phyloP scores from a whole-genome alignment of 352 stramenopile genomes.

The Globisporangium megalacanthum region DNA sequence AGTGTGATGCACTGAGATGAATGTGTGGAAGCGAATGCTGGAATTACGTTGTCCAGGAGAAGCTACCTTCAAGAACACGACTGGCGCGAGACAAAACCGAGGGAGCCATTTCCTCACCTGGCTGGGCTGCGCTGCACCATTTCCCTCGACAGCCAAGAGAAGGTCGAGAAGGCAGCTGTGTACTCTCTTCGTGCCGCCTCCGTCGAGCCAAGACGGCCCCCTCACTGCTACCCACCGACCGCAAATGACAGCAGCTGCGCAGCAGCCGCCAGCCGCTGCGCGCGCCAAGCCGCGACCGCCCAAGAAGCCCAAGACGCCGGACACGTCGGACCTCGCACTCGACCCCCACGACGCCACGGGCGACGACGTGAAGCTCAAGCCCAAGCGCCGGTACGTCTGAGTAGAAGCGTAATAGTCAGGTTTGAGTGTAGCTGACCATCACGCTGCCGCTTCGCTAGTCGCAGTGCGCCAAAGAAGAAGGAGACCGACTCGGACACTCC shows the following conservation, averaged over 20 bases:
- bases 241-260: neutral
- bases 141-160: too few relatives aligned
- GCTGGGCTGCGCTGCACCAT: too few relatives aligned
- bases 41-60: too few relatives aligned
- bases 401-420: too few relatives aligned
- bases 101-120: too few relatives aligned
- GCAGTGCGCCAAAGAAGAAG: slow-evolving; percentile 47
- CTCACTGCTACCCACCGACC: neutral
- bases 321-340: slow-evolving; percentile 5
- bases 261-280: neutral
- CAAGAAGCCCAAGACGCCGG: slow-evolving; percentile 12
- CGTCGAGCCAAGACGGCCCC: too few relatives aligned
- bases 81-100: too few relatives aligned
- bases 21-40: too few relatives aligned
- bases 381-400: slow-evolving; percentile 28
- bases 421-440: neutral
- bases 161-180: too few relatives aligned
- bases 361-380: slow-evolving; percentile 28
- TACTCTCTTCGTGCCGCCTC: too few relatives aligned
- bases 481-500: slow-evolving; percentile 24
- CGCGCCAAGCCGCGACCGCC: slow-evolving; percentile 10
- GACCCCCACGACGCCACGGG: slow-evolving; percentile 1
- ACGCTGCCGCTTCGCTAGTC: slow-evolving; percentile 20
- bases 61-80: too few relatives aligned
- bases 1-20: too few relatives aligned